Percentiles rank a stretch among this genome's conserved stretches.
phyloP scores from a whole-genome alignment of 1,139 yeast genomes.

The Kurtzmaniella quercitrusa region DNA sequence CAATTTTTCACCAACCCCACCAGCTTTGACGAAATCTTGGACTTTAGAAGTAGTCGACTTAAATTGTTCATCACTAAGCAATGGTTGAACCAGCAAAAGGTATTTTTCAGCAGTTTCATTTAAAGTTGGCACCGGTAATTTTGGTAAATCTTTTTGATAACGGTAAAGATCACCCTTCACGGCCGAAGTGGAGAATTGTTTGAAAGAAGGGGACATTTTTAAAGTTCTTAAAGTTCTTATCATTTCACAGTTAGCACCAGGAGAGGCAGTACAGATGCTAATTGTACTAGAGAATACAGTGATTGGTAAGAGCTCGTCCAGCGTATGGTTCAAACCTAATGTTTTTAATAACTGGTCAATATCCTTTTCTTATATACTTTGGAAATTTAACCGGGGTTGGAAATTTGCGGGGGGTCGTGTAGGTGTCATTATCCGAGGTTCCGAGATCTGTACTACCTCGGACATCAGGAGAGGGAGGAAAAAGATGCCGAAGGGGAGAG shows the following conservation, averaged over 20 bases:
- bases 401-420: constrained; percentile 3
- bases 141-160: constrained; percentile 72
- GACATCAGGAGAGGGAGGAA: constrained; percentile 2
- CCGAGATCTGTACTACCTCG: constrained; percentile 1
- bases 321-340: neutral
- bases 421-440: constrained; percentile 1
- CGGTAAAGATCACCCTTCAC: constrained; percentile 67
- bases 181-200: constrained; percentile 30
- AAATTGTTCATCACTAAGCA: constrained; percentile 49
- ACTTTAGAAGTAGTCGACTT: constrained; percentile 56
- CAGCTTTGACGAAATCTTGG: constrained; percentile 57
- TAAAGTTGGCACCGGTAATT: constrained; percentile 83
- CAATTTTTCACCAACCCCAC: constrained; percentile 63
- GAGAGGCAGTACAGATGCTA: neutral
- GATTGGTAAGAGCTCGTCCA: neutral
- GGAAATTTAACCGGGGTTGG: neutral
- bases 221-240: constrained; percentile 1
- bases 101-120: constrained; percentile 68
- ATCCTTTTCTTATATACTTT: neutral
- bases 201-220: constrained; percentile 9
- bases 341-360: neutral
- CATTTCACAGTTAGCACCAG: constrained; percentile 1
- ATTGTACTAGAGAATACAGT: neutral
- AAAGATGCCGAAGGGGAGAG: too few species aligned
- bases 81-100: constrained; percentile 70